These are phyloP conservation scores for Tulasnella sp. DNA, from an alignment of 768 basidiomycete species.

Conservation along the genomic window DNA sequence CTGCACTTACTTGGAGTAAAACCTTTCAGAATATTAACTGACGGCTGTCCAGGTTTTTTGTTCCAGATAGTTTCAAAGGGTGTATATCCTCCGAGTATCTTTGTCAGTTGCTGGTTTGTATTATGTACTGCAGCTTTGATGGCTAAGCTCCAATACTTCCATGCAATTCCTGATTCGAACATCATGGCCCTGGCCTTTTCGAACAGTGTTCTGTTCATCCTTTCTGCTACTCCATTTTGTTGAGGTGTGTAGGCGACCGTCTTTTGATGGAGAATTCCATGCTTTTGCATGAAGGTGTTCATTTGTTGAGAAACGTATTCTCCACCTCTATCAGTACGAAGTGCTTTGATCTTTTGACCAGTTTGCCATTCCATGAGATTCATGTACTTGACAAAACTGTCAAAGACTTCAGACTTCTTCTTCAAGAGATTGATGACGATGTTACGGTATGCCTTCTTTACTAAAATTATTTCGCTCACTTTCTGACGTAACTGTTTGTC, in stretches of 20 bases:
- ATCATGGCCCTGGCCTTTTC: background rate
- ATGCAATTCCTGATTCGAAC: too few relatives aligned
- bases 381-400: conserved; percentile 26
- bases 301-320: conserved; percentile 24
- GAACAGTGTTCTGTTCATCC: background rate
- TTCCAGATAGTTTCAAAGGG: too few relatives aligned
- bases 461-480: too few relatives aligned
- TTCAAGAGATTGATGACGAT: background rate
- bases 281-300: background rate
- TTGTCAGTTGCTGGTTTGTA: too few relatives aligned
- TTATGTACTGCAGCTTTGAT: too few relatives aligned
- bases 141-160: too few relatives aligned
- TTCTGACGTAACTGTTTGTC: too few relatives aligned
- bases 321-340: conserved; percentile 29
- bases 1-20: conserved; percentile 28
- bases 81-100: too few relatives aligned
- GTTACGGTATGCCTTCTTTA: too few relatives aligned
- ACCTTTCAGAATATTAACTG: conserved; percentile 31
- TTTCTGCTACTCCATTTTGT: conserved; percentile 8
- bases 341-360: conserved; percentile 20
- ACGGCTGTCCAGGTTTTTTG: conserved; percentile 27
- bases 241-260: background rate
- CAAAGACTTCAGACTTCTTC: background rate
- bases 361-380: conserved; percentile 25
- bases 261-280: conserved; percentile 15